phyloP scores from a whole-genome alignment of 352 stramenopile species.

The Salisapilia sapeloensis region DNA sequence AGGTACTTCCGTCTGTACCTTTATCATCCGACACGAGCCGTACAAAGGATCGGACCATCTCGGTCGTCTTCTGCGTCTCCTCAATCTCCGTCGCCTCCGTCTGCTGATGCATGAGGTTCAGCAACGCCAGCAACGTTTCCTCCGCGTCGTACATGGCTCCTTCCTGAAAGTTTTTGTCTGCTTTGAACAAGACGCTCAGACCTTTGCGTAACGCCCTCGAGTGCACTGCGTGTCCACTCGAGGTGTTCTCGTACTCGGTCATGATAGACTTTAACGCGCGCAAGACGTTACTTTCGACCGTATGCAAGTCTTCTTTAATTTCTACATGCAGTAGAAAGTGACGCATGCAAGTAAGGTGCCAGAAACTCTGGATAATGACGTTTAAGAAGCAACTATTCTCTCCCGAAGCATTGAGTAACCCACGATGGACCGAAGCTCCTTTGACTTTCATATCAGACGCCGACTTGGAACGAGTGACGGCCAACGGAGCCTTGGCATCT shows the following conservation, averaged over 20 bases:
- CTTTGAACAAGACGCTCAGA: slow-evolving; percentile 67
- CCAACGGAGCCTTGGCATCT: slow-evolving; percentile 3
- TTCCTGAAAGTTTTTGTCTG: slow-evolving; percentile 76
- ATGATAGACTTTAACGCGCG: slow-evolving; percentile 61
- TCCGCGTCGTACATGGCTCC: slow-evolving; percentile 80
- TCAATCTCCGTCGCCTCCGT: slow-evolving; percentile 52
- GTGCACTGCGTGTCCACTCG: slow-evolving; percentile 51
- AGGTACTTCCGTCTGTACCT: no score
- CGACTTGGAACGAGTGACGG: slow-evolving; percentile 2
- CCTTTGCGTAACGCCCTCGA: slow-evolving; percentile 63
- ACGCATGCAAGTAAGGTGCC: slow-evolving; percentile 78
- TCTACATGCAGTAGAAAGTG: slow-evolving; percentile 74
- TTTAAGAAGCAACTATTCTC: slow-evolving; percentile 87
- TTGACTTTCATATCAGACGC: slow-evolving; percentile 63
- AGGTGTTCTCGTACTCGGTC: slow-evolving; percentile 72
- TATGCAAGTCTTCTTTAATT: slow-evolving; percentile 56
- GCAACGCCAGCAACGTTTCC: slow-evolving; percentile 62
- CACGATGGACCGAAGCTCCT: slow-evolving; percentile 62
- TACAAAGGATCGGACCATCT: slow-evolving; percentile 56
- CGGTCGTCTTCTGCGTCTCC: slow-evolving; percentile 54
- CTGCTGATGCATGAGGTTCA: slow-evolving; percentile 80
- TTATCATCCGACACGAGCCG: slow-evolving; percentile 46
- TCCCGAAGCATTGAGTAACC: slow-evolving; percentile 53
- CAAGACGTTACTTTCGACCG: slow-evolving; percentile 60
- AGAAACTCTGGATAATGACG: slow-evolving; percentile 84